These are phyloP conservation scores for Polygonum maritimum DNA, from an alignment of 148 eudicot species.

Conservation along the genomic window DNA sequence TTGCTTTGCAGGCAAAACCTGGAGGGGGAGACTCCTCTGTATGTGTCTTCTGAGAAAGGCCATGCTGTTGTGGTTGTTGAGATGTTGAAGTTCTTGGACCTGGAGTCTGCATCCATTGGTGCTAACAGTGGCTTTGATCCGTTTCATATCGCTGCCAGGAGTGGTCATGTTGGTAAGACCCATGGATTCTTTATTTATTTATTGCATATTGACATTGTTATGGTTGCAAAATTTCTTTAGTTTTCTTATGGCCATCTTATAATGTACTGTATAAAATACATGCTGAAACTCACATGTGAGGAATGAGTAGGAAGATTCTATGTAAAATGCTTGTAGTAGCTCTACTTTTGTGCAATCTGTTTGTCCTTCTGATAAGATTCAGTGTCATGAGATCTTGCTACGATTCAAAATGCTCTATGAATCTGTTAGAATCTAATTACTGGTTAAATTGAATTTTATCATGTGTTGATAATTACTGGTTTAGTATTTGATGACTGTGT, in stretches of 20 bases:
- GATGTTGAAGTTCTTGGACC: slow-evolving; percentile 71
- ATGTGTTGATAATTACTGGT: not conserved
- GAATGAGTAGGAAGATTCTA: not conserved
- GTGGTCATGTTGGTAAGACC: slow-evolving; percentile 81
- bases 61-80: slow-evolving; percentile 52
- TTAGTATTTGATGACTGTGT: not conserved
- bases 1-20: slow-evolving; percentile 64
- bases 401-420: not conserved
- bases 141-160: slow-evolving; percentile 84
- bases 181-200: slow-evolving; percentile 6
- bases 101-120: slow-evolving; percentile 57
- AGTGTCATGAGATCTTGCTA: not conserved
- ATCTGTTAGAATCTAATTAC: not conserved
- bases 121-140: slow-evolving; percentile 84
- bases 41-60: slow-evolving; percentile 82
- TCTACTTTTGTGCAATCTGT: not conserved
- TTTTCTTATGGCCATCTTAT: not conserved
- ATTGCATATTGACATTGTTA: not conserved
- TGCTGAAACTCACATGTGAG: not conserved
- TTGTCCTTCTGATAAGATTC: not conserved
- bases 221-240: not conserved
- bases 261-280: not conserved
- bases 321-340: not conserved
- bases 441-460: not conserved
- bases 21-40: slow-evolving; percentile 80